Percentiles rank a stretch among this genome's conserved stretches.
These are phyloP conservation scores for Ceratobasidium sp. DNA, from an alignment of 1,284 basidiomycete species.

Conservation along the genomic window DNA sequence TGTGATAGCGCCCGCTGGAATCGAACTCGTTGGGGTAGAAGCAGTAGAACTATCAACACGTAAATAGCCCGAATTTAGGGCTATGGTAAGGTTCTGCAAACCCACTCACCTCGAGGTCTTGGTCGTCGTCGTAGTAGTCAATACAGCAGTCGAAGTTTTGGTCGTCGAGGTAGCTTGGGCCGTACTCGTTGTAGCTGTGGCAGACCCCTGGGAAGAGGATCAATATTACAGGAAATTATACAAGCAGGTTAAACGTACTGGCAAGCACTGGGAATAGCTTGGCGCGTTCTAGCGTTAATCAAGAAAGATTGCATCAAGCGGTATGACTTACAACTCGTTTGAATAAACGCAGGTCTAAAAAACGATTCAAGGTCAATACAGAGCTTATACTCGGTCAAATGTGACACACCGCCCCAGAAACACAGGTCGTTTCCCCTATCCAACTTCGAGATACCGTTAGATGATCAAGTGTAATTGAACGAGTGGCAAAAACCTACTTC, in stretches of 20 bases:
- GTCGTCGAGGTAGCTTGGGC: not conserved
- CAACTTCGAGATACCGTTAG: not conserved
- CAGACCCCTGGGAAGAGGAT: not conserved
- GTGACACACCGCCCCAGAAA: not conserved
- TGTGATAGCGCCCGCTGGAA: slow-evolving; percentile 42
- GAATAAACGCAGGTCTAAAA: slow-evolving; percentile 11
- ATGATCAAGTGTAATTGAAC: not conserved
- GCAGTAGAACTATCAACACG: not conserved
- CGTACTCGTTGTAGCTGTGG: not conserved
- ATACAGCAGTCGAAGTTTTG: not conserved
- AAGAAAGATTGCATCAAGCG: not conserved
- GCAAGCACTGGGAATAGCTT: slow-evolving; percentile 17
- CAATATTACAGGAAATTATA: not conserved
- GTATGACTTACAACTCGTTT: not conserved
- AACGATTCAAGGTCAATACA: not conserved
- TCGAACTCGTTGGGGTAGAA: slow-evolving; percentile 39
- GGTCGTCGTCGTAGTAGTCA: not conserved
- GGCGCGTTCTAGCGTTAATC: not conserved
- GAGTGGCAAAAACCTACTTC: not conserved
- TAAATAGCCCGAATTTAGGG: not conserved
- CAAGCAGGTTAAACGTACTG: no score
- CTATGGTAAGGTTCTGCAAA: not conserved
- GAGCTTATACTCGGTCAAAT: not conserved
- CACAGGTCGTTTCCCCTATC: not conserved
- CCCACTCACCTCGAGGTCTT: not conserved